These are phyloP conservation scores for Pseudogymnoascus destructans DNA, from an alignment of 2,329 filamentous ascomycete genomes.

Conservation along the genomic window DNA sequence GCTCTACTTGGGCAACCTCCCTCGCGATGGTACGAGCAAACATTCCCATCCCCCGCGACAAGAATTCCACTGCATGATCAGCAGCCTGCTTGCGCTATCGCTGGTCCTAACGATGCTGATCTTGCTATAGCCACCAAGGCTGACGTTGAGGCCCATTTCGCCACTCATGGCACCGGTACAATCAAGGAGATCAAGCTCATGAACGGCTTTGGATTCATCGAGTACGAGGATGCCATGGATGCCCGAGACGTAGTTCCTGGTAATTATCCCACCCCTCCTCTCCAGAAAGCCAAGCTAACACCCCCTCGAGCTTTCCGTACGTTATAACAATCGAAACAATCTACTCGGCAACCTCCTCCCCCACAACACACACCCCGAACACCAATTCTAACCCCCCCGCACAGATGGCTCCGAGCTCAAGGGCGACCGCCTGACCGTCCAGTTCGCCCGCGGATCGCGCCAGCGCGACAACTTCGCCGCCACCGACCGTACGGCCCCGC, in stretches of 20 bases:
- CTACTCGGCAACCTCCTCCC: slow-evolving; percentile 26
- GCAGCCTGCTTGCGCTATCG: slow-evolving; percentile 6
- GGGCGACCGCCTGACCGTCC: slow-evolving; percentile 92
- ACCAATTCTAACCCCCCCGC: slow-evolving; percentile 19
- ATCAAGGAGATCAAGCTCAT: slow-evolving; percentile 99
- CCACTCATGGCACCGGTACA: slow-evolving; percentile 87
- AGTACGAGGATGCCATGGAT: slow-evolving; percentile 98
- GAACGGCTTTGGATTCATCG: slow-evolving; percentile 99
- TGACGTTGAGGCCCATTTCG: slow-evolving; percentile 92
- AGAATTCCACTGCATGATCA: not conserved
- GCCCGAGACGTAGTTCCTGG: slow-evolving; percentile 96
- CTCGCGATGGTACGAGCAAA: slow-evolving; percentile 67
- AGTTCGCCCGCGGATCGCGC: slow-evolving; percentile 86
- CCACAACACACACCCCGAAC: slow-evolving; percentile 17
- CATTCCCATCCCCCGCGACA: slow-evolving; percentile 13
- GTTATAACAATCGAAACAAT: slow-evolving; percentile 18
- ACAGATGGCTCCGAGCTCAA: slow-evolving; percentile 96
- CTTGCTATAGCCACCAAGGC: slow-evolving; percentile 68
- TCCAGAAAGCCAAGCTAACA: slow-evolving; percentile 18
- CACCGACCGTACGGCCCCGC: slow-evolving; percentile 54
- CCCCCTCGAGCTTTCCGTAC: slow-evolving; percentile 42
- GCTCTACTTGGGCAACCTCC: slow-evolving; percentile 95
- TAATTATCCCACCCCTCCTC: slow-evolving; percentile 34
- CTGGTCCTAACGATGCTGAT: not conserved
- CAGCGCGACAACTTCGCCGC: slow-evolving; percentile 48